Percentiles rank a stretch among this genome's conserved stretches.
Conservation (phyloP, 2,329 filamentous ascomycete genomes). For the Tolypocladium ophioglossoides region DNA sequence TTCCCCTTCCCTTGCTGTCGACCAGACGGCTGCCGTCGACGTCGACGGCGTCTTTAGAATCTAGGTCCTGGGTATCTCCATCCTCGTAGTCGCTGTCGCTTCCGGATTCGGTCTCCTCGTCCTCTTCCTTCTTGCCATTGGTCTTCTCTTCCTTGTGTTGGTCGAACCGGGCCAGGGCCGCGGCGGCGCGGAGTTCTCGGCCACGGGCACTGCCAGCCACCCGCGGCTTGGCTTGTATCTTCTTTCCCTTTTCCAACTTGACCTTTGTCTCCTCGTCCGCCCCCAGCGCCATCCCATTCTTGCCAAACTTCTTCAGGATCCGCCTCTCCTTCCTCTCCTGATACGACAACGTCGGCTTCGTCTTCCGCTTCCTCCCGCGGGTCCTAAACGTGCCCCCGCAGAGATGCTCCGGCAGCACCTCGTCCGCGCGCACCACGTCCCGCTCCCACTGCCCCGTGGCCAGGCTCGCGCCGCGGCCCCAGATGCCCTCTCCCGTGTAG, state of each 20-base stretch:
- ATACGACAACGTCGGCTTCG: slow-evolving; percentile 46
- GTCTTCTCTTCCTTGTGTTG: slow-evolving; percentile 38
- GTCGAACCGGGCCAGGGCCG: slow-evolving; percentile 64
- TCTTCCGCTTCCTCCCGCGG: slow-evolving; percentile 43
- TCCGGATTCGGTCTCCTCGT: slow-evolving; percentile 26
- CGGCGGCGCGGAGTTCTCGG: slow-evolving; percentile 64
- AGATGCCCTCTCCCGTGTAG: slow-evolving; percentile 75
- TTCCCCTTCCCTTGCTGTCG: slow-evolving; percentile 53
- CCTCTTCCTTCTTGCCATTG: slow-evolving; percentile 11
- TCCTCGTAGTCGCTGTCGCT: slow-evolving; percentile 41
- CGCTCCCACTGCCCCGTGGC: slow-evolving; percentile 48
- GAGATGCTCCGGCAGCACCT: slow-evolving; percentile 57
- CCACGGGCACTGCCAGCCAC: slow-evolving; percentile 67
- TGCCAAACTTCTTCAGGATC: slow-evolving; percentile 68
- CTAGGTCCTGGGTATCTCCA: slow-evolving; percentile 23
- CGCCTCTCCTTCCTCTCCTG: slow-evolving; percentile 62
- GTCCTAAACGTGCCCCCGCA: slow-evolving; percentile 74
- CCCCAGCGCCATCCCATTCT: slow-evolving; percentile 56
- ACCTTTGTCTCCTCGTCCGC: slow-evolving; percentile 56
- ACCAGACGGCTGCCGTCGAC: slow-evolving; percentile 53
- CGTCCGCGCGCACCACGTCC: slow-evolving; percentile 39
- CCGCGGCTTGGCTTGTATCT: slow-evolving; percentile 53
- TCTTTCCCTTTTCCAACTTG: slow-evolving; percentile 57
- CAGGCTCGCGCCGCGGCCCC: slow-evolving; percentile 61
- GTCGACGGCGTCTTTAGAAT: slow-evolving; percentile 47